Conservation (phyloP, 1,284 basidiomycete species). For the Leucoagaricus sp. region DNA sequence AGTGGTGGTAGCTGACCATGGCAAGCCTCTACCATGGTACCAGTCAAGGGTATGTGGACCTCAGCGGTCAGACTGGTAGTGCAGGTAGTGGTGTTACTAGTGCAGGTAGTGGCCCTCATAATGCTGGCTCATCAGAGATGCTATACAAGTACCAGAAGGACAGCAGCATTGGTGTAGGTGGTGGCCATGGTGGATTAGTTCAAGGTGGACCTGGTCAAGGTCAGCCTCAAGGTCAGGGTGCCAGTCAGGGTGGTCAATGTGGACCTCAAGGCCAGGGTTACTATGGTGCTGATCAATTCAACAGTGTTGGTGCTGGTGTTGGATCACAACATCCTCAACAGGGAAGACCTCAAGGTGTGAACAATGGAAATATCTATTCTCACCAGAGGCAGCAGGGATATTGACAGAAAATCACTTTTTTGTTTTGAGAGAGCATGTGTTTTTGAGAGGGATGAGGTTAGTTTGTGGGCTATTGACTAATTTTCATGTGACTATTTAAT, state of each 20-base stretch:
- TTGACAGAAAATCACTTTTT: constrained; percentile 71
- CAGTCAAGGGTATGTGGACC: constrained; percentile 66
- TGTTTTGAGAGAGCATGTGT: not conserved
- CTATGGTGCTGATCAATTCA: constrained; percentile 64
- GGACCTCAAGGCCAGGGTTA: constrained; percentile 49
- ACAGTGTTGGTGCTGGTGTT: constrained; percentile 32
- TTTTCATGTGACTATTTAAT: constrained; percentile 18
- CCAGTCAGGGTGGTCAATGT: constrained; percentile 44
- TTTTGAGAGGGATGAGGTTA: constrained; percentile 4
- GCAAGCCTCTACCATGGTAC: constrained; percentile 63
- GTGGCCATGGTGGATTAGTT: too few species aligned
- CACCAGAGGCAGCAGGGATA: constrained; percentile 71
- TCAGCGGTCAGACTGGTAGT: constrained; percentile 51
- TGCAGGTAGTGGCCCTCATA: constrained; percentile 37
- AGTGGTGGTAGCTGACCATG: constrained; percentile 62
- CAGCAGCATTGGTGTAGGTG: too few species aligned
- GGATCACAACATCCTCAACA: too few species aligned
- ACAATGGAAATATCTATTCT: constrained; percentile 64
- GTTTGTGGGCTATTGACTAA: not conserved
- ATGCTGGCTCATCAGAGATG: constrained; percentile 63
- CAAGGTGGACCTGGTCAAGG: too few species aligned
- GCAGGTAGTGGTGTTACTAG: constrained; percentile 45
- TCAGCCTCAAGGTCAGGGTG: too few species aligned
- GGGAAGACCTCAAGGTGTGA: constrained; percentile 55
- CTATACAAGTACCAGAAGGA: too few species aligned